Percentiles rank a stretch among this genome's conserved stretches.
Evolutionary conservation across 2,329 filamentous ascomycete genomes (phyloP).

Genomic region (Ascomycota sp.): DNA sequence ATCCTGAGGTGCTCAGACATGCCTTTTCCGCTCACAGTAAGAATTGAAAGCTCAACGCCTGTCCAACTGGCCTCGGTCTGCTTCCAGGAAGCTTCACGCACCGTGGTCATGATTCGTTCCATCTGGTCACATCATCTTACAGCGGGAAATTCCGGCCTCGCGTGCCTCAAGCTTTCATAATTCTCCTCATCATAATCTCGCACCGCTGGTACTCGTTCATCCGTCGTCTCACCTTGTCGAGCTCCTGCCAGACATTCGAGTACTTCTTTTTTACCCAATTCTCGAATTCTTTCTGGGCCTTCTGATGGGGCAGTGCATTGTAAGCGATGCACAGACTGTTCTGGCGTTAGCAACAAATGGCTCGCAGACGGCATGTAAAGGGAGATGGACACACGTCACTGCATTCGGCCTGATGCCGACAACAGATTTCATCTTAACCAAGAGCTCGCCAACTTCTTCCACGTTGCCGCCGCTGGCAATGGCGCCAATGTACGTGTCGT

Average conservation of each 20-base stretch:
- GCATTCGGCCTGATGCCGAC: slow-evolving; percentile 47
- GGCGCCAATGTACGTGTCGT: slow-evolving; percentile 57
- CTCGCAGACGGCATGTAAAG: background rate
- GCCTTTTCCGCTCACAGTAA: slow-evolving; percentile 10
- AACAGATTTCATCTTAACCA: slow-evolving; percentile 45
- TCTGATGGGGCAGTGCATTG: slow-evolving; percentile 47
- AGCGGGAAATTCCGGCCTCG: slow-evolving; percentile 6
- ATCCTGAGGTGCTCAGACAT: slow-evolving; percentile 56
- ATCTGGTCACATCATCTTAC: background rate
- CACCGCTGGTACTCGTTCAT: slow-evolving; percentile 22
- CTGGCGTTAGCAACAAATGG: background rate
- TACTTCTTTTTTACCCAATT: slow-evolving; percentile 52
- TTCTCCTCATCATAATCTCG: slow-evolving; percentile 27
- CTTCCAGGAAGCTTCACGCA: slow-evolving; percentile 9
- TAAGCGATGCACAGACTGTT: slow-evolving; percentile 55
- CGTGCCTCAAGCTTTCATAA: slow-evolving; percentile 25
- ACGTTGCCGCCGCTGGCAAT: slow-evolving; percentile 53
- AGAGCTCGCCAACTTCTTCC: slow-evolving; percentile 43
- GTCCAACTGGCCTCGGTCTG: background rate
- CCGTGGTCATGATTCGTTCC: slow-evolving; percentile 12
- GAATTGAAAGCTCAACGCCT: background rate
- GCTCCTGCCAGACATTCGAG: slow-evolving; percentile 45
- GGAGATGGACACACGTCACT: slow-evolving; percentile 39
- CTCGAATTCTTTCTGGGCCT: slow-evolving; percentile 49
- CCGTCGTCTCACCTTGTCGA: slow-evolving; percentile 33